Base-by-base conservation (phyloP, 306 rosid genomes). In the Casuarina glauca region DNA sequence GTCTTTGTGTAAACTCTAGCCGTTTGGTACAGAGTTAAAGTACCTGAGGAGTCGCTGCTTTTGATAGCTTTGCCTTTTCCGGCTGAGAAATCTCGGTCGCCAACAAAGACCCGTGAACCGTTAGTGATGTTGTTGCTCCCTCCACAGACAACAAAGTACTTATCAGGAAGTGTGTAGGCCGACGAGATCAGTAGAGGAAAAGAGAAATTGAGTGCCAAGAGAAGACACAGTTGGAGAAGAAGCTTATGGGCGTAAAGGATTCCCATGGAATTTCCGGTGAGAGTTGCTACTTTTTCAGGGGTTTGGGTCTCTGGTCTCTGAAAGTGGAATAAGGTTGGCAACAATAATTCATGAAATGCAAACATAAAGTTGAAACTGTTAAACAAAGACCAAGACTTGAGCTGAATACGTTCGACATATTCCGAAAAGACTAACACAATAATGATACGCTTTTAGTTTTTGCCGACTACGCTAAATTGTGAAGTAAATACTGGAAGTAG, bases 91-190 rank as follows among this genome's bases (percentile, higher is more conserved):
- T 63, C 2, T 48, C 15, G 52, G 32, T 88, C 88, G 0, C 77
- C 84, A 2, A 9, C 38, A 42, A 82, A 86, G 48, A 0, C 6
- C 2, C 4, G 54, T n/a, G 0, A 35, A 57, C 17, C 46, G 35
- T 17, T 6, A 0, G 0, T 20, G 0, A 32, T 66, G 12, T 17
- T 6, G 49, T 0, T 13, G 0, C 48, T 26, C 1, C 89, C 83
- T 0, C 90, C 94, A 46, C 91, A 84, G 26, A 72, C 88, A 80
- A 88, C 74, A 57, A 84, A 86, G 76, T 88, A 84, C 60, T 66
- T 76, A 0, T 50, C 54, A 1, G 76, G 86, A 2, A 0, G 0
- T 12, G 4, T n/a, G 67, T 78, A 82, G 2, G 81, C 82, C 13
- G 77, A 71, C 1, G 76, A 60, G 53, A 57, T 46, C 7, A 60